These are phyloP conservation scores for Termitomyces sp. DNA, from an alignment of 768 basidiomycete species.

Conservation along the genomic window DNA sequence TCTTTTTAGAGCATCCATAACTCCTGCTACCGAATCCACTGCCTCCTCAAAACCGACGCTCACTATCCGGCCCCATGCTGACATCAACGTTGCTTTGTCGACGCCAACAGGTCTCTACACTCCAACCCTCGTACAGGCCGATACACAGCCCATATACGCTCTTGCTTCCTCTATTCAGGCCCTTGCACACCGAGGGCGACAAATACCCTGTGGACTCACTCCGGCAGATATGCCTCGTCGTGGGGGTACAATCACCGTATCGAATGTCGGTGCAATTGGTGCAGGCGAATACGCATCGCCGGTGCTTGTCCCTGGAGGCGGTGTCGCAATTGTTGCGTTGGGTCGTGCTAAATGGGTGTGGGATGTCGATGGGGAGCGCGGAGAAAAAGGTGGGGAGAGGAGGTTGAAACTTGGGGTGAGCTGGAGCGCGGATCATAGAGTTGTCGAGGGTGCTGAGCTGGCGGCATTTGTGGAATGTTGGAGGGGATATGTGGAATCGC, in stretches of 20 bases:
- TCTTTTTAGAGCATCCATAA: conserved; percentile 71
- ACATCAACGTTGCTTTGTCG: conserved; percentile 72
- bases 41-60: conserved; percentile 51
- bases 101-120: conserved; percentile 83
- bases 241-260: conserved; percentile 76
- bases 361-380: conserved; percentile 50
- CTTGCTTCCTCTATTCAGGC: conserved; percentile 58
- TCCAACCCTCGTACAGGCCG: conserved; percentile 56
- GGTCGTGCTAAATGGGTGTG: conserved; percentile 75
- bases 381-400: conserved; percentile 41
- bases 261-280: conserved; percentile 80
- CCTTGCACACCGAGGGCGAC: conserved; percentile 59
- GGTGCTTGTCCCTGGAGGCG: conserved; percentile 75
- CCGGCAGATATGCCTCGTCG: conserved; percentile 65
- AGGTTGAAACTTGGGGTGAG: conserved; percentile 60
- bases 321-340: conserved; percentile 79
- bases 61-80: conserved; percentile 66
- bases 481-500: conserved; percentile 74
- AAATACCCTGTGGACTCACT: conserved; percentile 59
- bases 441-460: conserved; percentile 85
- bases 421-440: conserved; percentile 84
- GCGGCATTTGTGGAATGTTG: conserved; percentile 86
- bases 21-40: conserved; percentile 24
- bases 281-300: conserved; percentile 66
- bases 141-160: conserved; percentile 50